phyloP scores from a whole-genome alignment of 2,329 filamentous ascomycete genomes.

The Xylariaceae sp. region DNA sequence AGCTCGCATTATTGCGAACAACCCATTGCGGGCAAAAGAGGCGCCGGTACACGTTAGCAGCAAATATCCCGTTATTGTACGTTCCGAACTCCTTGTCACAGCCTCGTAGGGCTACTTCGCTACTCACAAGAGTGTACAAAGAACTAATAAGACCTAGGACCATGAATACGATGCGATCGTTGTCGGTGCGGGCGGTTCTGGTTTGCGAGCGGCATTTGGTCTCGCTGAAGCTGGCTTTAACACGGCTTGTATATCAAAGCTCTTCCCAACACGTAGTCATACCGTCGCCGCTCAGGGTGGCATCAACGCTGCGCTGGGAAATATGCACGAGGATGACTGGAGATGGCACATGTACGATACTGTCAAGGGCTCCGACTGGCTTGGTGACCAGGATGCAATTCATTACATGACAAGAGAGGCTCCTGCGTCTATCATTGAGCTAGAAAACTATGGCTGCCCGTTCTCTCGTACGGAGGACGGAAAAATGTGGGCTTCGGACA shows the following conservation, averaged over 20 bases:
- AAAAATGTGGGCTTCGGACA: constrained; percentile 67
- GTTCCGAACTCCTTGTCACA: constrained; percentile 43
- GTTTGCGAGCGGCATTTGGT: constrained; percentile 83
- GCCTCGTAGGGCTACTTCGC: constrained; percentile 1
- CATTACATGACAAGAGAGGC: constrained; percentile 99
- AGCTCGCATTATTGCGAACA: constrained; percentile 87
- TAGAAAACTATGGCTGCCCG: constrained; percentile 96
- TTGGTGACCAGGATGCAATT: constrained; percentile 96
- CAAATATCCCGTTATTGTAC: constrained; percentile 93
- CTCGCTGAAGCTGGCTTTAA: constrained; percentile 89
- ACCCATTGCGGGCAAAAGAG: constrained; percentile 89
- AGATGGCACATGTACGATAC: constrained; percentile 99
- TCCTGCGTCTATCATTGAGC: constrained; percentile 87
- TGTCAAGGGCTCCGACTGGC: constrained; percentile 96
- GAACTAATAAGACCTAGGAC: constrained; percentile 61
- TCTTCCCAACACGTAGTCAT: constrained; percentile 85
- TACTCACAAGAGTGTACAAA: constrained; percentile 10
- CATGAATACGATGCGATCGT: constrained; percentile 99
- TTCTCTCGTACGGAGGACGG: constrained; percentile 97
- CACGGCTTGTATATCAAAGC: constrained; percentile 85
- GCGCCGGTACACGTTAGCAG: constrained; percentile 83
- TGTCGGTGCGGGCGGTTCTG: constrained; percentile 82
- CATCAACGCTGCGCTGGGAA: constrained; percentile 87
- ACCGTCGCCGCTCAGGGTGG: constrained; percentile 83
- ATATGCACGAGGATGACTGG: constrained; percentile 99